Percentiles rank a stretch among this genome's conserved stretches.
Evolutionary conservation across 176 grass and related monocot genomes (phyloP).

Genomic region (Thalia dealbata): DNA sequence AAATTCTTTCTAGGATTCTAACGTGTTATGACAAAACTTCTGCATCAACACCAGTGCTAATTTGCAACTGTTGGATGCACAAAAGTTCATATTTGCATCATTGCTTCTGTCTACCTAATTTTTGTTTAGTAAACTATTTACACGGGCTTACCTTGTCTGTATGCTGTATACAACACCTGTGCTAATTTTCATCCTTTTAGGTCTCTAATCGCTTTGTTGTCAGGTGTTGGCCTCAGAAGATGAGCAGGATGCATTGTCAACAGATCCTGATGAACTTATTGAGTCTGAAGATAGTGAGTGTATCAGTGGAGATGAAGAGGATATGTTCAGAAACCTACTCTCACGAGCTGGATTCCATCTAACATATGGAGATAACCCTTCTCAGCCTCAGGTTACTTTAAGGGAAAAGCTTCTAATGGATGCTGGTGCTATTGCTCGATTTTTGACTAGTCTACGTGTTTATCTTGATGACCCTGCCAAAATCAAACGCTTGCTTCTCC

Average conservation of each 20-base stretch:
- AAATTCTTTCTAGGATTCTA: not conserved
- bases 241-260: constrained; percentile 79
- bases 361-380: constrained; percentile 53
- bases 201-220: constrained; percentile 3
- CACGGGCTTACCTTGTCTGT: not conserved
- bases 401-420: constrained; percentile 74
- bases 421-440: constrained; percentile 71
- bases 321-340: constrained; percentile 67
- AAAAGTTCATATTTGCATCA: not conserved
- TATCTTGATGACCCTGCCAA: constrained; percentile 77
- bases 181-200: not conserved
- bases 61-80: not conserved
- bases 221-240: constrained; percentile 92
- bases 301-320: constrained; percentile 68
- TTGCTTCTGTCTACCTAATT: not conserved
- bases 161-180: not conserved
- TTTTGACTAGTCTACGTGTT: constrained; percentile 73
- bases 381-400: constrained; percentile 57
- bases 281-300: constrained; percentile 63
- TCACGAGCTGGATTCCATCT: constrained; percentile 75
- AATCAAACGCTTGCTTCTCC: constrained; percentile 78
- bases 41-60: not conserved
- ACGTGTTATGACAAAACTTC: not conserved
- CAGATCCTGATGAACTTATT: constrained; percentile 65
- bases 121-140: not conserved